Evolutionary conservation across 2,329 filamentous ascomycete species (phyloP), one percentile per base, ranked within the genome.

Genomic region (Trichoderma cornu-damae): DNA sequence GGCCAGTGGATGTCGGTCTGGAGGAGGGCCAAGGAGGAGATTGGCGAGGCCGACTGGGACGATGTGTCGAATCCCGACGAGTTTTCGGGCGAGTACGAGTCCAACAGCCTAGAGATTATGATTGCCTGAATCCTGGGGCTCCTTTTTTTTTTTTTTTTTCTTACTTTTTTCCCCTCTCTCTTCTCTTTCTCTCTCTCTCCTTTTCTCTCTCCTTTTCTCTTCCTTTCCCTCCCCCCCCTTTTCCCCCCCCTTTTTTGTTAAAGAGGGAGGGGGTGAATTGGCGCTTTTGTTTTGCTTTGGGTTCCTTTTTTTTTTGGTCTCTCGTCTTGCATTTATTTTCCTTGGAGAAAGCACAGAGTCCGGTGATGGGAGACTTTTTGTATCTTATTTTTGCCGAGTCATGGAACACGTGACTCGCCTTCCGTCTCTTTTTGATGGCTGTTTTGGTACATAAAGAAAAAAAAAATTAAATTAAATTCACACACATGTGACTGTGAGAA

Each of bases 1-100:
- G 73, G 73, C 4, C 59, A 62, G 47, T 75, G 73, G 73, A 68
- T 65, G 62, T 63, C 64, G 14, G 72, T 74, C 11, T 74, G 72
- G 71, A 63, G 64, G 6, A 57, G 60, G 42, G 14, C 59, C 12
- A 62, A 59, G 57, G 58, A 51, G 62, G 63, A 62, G 42, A 37
- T 65, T 12, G 60, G 56, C 22, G 57, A 60, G n/a, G 46, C 57
- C 11, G 61, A 60, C 14, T 46, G 55, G 38, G 57, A 60, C 3
- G 28, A 48, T 12, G 55, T 55, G 28, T 51, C 56, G 24, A 54
- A 53, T 32, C 32, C 43, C 14, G 56, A 38, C 32, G 57, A 38
- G 14, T 61, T 59, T 35, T 34, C 47, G 30, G 60, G 60, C 26
- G 34, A 49, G 40, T 62, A 59, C 22, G 55, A 50, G 49, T 57